Evolutionary conservation across 1,284 basidiomycete genomes (phyloP), one percentile per base, ranked within the genome.

Genomic region (Taiwanofungus camphoratus): DNA sequence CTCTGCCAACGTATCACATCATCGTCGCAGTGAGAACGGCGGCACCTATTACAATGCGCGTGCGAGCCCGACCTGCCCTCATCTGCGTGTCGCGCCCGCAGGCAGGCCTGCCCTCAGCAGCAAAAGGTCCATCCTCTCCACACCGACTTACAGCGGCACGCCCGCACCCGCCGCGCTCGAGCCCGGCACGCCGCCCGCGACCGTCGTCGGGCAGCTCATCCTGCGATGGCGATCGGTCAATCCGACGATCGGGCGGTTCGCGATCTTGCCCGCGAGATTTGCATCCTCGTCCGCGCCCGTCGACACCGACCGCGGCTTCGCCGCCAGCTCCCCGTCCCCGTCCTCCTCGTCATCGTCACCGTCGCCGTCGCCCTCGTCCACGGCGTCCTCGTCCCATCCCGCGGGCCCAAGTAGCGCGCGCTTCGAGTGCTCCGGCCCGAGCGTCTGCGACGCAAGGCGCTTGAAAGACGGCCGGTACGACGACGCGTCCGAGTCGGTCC

Each of bases 361-460:
- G 0, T 54, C 59, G 13, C 45, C 53, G 13, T 51, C 46, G 42
- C 54, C 58, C 38, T 63, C 46, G 13, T 61, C 60, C 39, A 52
- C 53, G 16, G 55, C 61, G 20, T 53, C 51, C 29, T 56, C 54
- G 27, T 60, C 57, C 62, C 61, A 58, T 22, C 61, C 62, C 21
- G 60, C 55, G 18, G 59, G 58, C 2, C 52, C 58, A 8, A 73
- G 60, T 52, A 70, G 52, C 24, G 72, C 68, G 20, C 81, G 64
- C 62, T 86, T 87, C 41, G 70, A 52, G 49, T 69, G 70, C 22
- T 67, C 64, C 3, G 82, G 79, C 1, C 71, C 83, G 4, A 87
- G 62, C 5, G 81, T 82, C 63, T 83, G 80, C 35, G 79, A 83
- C 1, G 84, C 75, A 23, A 84, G 60, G 20, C 85, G 69, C 65